phyloP scores from a whole-genome alignment of 2,329 filamentous ascomycete species.

The Neonectria coccinea region DNA sequence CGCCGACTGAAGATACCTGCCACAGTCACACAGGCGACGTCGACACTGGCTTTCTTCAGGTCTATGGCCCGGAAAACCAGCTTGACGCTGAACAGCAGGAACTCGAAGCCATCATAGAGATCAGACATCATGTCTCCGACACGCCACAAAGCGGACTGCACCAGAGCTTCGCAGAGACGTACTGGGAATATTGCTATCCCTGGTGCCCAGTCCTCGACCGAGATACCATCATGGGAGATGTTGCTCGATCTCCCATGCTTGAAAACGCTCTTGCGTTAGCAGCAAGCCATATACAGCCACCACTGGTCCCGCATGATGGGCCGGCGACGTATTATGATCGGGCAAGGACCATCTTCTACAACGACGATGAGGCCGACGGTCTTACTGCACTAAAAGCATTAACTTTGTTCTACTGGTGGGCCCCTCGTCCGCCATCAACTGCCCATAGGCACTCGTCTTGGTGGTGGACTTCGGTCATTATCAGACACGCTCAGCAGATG shows the following conservation, averaged over 20 bases:
- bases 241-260: constrained; percentile 50
- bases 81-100: constrained; percentile 47
- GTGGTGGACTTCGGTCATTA: constrained; percentile 60
- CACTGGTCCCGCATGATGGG: constrained; percentile 53
- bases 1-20: constrained; percentile 35
- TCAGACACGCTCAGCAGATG: constrained; percentile 58
- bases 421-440: constrained; percentile 52
- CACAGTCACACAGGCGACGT: constrained; percentile 48
- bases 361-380: constrained; percentile 54
- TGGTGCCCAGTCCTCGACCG: constrained; percentile 57
- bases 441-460: constrained; percentile 56
- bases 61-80: constrained; percentile 51
- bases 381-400: constrained; percentile 53
- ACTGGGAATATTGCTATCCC: constrained; percentile 56
- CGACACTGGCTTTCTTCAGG: constrained; percentile 51
- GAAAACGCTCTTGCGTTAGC: constrained; percentile 54
- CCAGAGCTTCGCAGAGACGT: constrained; percentile 57
- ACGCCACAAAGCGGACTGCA: constrained; percentile 45
- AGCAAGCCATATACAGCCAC: constrained; percentile 56
- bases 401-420: constrained; percentile 59
- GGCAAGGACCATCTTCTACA: constrained; percentile 55
- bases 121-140: constrained; percentile 34
- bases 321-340: constrained; percentile 55
- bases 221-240: constrained; percentile 46
- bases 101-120: constrained; percentile 43